phyloP scores from a whole-genome alignment of 805 yeast genomes.

The Hanseniaspora valbyensis region DNA sequence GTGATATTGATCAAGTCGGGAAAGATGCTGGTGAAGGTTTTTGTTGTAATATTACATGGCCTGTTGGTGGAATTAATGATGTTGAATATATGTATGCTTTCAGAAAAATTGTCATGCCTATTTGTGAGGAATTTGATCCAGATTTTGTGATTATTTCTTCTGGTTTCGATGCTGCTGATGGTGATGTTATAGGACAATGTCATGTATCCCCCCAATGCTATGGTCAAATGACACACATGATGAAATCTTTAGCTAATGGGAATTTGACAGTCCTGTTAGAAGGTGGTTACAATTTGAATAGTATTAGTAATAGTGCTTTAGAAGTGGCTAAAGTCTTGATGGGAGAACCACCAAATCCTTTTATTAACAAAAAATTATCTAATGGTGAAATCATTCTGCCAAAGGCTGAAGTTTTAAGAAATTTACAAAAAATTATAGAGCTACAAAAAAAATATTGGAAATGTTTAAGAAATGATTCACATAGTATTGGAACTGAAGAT shows the following conservation, averaged over 20 bases:
- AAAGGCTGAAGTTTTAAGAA: conserved; percentile 62
- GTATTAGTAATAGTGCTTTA: conserved; percentile 81
- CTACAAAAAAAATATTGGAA: conserved; percentile 83
- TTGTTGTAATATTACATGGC: conserved; percentile 90
- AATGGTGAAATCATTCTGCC: conserved; percentile 38
- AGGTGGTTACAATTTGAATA: conserved; percentile 91
- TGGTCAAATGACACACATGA: conserved; percentile 89
- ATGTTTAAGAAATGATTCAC: conserved; percentile 38
- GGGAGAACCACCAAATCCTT: conserved; percentile 88
- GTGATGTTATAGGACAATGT: conserved; percentile 93
- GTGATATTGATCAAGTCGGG: conserved; percentile 72
- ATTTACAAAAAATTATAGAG: conserved; percentile 67
- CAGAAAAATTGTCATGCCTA: conserved; percentile 73
- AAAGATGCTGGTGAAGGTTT: conserved; percentile 79
- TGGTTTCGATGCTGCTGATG: conserved; percentile 98
- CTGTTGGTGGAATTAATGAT: conserved; percentile 80
- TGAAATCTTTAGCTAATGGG: conserved; percentile 80
- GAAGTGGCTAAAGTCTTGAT: conserved; percentile 83
- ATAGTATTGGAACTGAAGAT: conserved; percentile 3
- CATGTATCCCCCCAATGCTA: conserved; percentile 92
- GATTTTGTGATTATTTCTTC: conserved; percentile 87
- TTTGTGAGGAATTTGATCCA: conserved; percentile 79
- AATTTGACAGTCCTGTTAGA: conserved; percentile 81
- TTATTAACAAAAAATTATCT: conserved; percentile 35
- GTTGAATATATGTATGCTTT: conserved; percentile 93